These are phyloP conservation scores for Zymoseptoria pseudotritici DNA, from an alignment of 2,329 filamentous ascomycete genomes.

Conservation along the genomic window DNA sequence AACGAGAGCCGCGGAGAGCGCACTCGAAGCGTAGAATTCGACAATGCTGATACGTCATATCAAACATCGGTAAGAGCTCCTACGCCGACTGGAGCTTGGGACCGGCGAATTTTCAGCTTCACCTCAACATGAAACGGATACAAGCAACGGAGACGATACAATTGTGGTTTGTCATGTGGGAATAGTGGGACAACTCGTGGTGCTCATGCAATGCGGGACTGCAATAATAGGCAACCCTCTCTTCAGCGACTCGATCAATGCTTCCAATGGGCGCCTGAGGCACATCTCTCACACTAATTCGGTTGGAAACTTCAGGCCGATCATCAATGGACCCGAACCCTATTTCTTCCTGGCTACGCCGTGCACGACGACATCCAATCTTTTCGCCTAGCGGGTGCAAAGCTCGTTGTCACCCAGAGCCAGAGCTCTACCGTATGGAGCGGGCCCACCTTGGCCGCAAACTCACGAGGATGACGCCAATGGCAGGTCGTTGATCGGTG, in stretches of 20 bases:
- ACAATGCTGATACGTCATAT: background rate
- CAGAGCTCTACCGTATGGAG: background rate
- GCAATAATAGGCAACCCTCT: too few species aligned
- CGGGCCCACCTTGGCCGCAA: constrained; percentile 3
- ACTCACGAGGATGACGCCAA: background rate
- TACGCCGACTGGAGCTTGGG: too few species aligned
- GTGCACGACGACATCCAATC: background rate
- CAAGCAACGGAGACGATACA: too few species aligned
- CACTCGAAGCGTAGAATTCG: background rate
- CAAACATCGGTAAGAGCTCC: background rate
- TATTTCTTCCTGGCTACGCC: background rate
- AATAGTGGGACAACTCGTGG: too few species aligned
- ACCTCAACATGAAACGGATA: background rate
- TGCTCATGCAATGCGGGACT: too few species aligned
- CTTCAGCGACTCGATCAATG: too few species aligned
- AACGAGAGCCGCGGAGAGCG: background rate
- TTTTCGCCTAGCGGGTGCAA: background rate
- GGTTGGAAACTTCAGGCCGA: background rate
- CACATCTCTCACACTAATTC: too few species aligned
- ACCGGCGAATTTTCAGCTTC: background rate
- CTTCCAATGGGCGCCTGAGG: too few species aligned
- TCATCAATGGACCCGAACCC: background rate
- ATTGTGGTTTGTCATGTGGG: too few species aligned
- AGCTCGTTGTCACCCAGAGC: background rate
- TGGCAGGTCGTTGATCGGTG: background rate